These are phyloP conservation scores for Fusarium abutilonis DNA, from an alignment of 2,329 filamentous ascomycete species.

Conservation along the genomic window DNA sequence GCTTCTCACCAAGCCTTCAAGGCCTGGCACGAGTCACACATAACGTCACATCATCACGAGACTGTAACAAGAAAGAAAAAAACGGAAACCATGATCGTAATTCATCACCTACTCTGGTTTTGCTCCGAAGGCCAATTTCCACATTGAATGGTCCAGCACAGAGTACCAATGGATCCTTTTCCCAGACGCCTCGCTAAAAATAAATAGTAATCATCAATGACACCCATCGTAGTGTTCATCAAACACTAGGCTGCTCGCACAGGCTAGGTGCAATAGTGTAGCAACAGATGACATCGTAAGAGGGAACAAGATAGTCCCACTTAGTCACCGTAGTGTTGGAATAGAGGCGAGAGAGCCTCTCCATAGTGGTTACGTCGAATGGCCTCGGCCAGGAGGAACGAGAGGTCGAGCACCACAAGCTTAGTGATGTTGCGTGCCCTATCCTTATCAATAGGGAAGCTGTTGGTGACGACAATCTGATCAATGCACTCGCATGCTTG, in stretches of 20 bases:
- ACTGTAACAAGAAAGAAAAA: conserved; percentile 25
- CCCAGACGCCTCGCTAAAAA: conserved; percentile 53
- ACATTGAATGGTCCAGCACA: conserved; percentile 29
- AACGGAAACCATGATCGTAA: conserved; percentile 36
- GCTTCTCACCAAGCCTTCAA: conserved; percentile 13
- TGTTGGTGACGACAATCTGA: conserved; percentile 94
- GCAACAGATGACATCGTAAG: conserved; percentile 20
- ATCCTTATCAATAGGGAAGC: conserved; percentile 87
- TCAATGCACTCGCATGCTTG: conserved; percentile 94
- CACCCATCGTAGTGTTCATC: conserved; percentile 34
- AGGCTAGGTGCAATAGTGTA: conserved; percentile 14
- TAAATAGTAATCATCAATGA: conserved; percentile 29
- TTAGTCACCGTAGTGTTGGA: conserved; percentile 72
- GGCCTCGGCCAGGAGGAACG: conserved; percentile 86
- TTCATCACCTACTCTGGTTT: conserved; percentile 45
- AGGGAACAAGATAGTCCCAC: conserved; percentile 11
- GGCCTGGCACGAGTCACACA: conserved; percentile 4
- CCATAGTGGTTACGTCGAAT: conserved; percentile 97
- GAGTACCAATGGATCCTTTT: conserved; percentile 38
- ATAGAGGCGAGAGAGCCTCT: conserved; percentile 78
- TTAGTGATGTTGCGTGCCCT: conserved; percentile 78
- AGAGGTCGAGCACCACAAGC: conserved; percentile 88
- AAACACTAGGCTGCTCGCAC: conserved; percentile 10
- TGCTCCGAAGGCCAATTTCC: conserved; percentile 21
- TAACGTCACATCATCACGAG: conserved; percentile 18